Conservation (phyloP, 495 filamentous ascomycete species). For the Neurospora sp. region DNA sequence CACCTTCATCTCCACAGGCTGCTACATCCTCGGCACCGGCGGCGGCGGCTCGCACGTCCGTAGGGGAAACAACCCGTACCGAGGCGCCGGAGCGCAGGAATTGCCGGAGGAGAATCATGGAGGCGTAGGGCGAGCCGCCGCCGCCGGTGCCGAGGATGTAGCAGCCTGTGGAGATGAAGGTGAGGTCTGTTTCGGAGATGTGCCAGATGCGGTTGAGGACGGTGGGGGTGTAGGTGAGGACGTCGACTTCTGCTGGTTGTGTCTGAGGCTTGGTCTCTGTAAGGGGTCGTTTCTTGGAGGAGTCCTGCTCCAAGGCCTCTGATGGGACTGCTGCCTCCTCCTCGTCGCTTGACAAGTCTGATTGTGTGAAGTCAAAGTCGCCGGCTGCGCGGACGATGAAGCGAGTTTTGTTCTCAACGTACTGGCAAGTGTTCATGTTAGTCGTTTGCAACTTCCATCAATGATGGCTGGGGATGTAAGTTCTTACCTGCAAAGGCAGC, state of each 20-base stretch:
- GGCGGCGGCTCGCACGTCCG: no score
- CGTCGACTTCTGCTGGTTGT: constrained; percentile 22
- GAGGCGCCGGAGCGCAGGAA: constrained; percentile 36
- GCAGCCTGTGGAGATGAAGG: constrained; percentile 48
- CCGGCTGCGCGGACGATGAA: constrained; percentile 42
- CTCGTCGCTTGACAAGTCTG: constrained; percentile 15
- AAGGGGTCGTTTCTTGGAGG: constrained; percentile 11
- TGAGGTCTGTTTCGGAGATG: constrained; percentile 44
- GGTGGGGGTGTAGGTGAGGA: constrained; percentile 38
- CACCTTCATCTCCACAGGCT: no score
- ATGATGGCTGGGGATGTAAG: background rate
- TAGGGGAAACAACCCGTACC: constrained; percentile 35
- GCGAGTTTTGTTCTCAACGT: constrained; percentile 41
- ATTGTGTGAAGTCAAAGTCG: constrained; percentile 37
- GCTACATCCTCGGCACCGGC: no score
- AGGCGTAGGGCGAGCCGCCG: constrained; percentile 41
- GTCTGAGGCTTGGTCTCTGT: constrained; percentile 6
- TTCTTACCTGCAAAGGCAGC: constrained; percentile 13
- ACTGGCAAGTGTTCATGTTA: constrained; percentile 13
- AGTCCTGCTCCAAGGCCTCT: constrained; percentile 8
- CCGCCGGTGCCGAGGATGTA: constrained; percentile 54
- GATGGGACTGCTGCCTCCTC: background rate
- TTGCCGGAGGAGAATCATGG: constrained; percentile 33
- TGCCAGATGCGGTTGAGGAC: constrained; percentile 45
- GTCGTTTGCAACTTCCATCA: background rate